These are phyloP conservation scores for Reticulascus tulasneorum DNA, from an alignment of 2,329 filamentous ascomycete species.

Conservation along the genomic window DNA sequence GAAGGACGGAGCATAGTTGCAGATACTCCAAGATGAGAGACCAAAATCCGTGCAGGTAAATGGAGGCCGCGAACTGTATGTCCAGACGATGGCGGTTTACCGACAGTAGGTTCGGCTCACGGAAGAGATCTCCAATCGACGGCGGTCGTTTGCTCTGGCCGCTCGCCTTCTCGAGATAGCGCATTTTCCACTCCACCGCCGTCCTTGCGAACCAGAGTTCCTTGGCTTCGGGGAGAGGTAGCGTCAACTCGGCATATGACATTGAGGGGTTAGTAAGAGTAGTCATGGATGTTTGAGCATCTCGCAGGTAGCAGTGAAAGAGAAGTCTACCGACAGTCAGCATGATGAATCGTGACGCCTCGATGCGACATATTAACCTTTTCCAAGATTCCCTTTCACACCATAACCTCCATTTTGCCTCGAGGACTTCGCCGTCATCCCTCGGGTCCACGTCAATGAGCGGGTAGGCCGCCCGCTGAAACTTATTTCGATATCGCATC, in stretches of 20 bases:
- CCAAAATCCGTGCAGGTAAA: constrained; percentile 65
- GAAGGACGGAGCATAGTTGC: constrained; percentile 49
- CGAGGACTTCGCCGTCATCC: constrained; percentile 53
- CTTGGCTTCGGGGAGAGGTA: constrained; percentile 60
- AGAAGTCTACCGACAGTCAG: constrained; percentile 42
- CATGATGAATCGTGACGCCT: constrained; percentile 9
- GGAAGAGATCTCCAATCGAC: constrained; percentile 52
- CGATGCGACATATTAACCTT: constrained; percentile 31
- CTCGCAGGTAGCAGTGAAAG: constrained; percentile 61
- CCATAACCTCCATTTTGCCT: constrained; percentile 65
- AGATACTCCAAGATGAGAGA: constrained; percentile 63
- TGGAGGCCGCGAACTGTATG: constrained; percentile 50
- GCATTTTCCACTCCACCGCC: constrained; percentile 60
- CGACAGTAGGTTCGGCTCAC: constrained; percentile 50
- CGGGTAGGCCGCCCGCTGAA: constrained; percentile 52
- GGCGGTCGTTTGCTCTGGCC: constrained; percentile 39
- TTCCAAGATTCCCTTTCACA: constrained; percentile 63
- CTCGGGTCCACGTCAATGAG: constrained; percentile 44
- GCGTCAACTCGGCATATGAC: constrained; percentile 64
- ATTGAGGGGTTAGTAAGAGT: constrained; percentile 61
- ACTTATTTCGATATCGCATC: constrained; percentile 54
- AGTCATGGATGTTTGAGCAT: constrained; percentile 65
- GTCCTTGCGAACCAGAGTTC: constrained; percentile 63
- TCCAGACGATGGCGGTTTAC: constrained; percentile 50
- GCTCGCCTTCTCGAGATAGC: constrained; percentile 43